Evolutionary conservation across 2,329 filamentous ascomycete species (phyloP).

Genomic region (Alternaria longipes): DNA sequence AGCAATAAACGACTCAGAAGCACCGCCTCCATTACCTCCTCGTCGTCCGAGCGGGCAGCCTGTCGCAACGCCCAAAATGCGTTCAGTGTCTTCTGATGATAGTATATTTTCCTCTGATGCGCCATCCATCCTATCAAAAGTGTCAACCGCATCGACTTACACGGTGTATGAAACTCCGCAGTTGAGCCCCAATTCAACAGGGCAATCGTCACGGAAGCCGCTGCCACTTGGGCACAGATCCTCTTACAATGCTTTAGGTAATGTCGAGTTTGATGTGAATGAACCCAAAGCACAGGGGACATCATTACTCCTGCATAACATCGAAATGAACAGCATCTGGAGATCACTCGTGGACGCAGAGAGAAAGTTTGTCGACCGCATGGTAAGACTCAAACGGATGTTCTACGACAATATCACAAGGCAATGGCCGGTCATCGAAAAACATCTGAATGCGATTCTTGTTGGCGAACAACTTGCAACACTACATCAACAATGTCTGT

Average conservation of each 20-base stretch:
- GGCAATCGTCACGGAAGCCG: constrained; percentile 19
- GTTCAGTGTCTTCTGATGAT: constrained; percentile 22
- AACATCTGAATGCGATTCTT: constrained; percentile 34
- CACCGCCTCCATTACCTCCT: constrained; percentile 30
- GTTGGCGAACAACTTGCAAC: constrained; percentile 29
- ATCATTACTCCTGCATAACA: constrained; percentile 16
- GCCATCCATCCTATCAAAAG: constrained; percentile 21
- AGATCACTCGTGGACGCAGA: constrained; percentile 31
- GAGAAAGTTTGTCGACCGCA: constrained; percentile 35
- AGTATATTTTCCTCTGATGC: constrained; percentile 15
- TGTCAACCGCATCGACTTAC: constrained; percentile 30
- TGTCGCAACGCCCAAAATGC: constrained; percentile 4
- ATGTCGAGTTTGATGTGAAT: neutral
- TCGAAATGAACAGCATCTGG: constrained; percentile 38
- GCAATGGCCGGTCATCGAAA: constrained; percentile 40
- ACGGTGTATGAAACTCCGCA: constrained; percentile 19
- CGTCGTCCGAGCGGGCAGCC: constrained; percentile 28
- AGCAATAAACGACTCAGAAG: neutral
- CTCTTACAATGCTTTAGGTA: constrained; percentile 19
- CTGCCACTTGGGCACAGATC: constrained; percentile 24
- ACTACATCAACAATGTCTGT: constrained; percentile 32
- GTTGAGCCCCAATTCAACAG: constrained; percentile 6
- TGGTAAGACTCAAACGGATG: constrained; percentile 34
- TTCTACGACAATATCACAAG: constrained; percentile 39
- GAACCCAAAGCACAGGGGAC: neutral